These are phyloP conservation scores for Darksidea phi DNA, from an alignment of 495 filamentous ascomycete species.

Conservation along the genomic window DNA sequence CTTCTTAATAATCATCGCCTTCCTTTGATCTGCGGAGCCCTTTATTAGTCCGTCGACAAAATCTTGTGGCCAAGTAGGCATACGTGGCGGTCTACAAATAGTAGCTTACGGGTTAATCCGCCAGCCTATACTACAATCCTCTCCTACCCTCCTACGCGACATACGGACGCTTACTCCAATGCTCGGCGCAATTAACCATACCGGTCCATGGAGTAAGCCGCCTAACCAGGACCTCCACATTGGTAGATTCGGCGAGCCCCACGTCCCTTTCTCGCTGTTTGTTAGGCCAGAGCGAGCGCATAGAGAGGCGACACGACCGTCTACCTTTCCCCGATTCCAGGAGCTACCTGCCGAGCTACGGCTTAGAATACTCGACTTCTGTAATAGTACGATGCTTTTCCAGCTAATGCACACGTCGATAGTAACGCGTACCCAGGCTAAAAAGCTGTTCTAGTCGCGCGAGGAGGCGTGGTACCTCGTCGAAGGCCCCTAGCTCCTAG, in stretches of 20 bases:
- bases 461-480: conserved; percentile 9
- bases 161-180: too few species aligned
- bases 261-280: conserved; percentile 10
- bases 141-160: too few species aligned
- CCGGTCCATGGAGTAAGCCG: conserved; percentile 7
- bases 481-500: conserved; percentile 1
- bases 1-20: too few species aligned
- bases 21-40: too few species aligned
- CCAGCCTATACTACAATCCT: too few species aligned
- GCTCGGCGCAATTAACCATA: too few species aligned
- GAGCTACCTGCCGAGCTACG: conserved; percentile 12
- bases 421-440: conserved; percentile 5
- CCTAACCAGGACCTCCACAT: conserved; percentile 13
- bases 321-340: conserved; percentile 4
- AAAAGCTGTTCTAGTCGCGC: conserved; percentile 11
- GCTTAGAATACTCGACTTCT: conserved; percentile 9
- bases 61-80: too few species aligned
- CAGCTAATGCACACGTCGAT: conserved; percentile 13
- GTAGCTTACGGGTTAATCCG: too few species aligned
- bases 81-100: too few species aligned
- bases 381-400: conserved; percentile 11
- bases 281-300: not conserved
- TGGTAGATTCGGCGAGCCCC: not conserved
- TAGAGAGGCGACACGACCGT: not conserved
- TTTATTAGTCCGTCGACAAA: too few species aligned